These are phyloP conservation scores for Zasmidium citrigriseum DNA, from an alignment of 2,329 filamentous ascomycete species.

Conservation along the genomic window DNA sequence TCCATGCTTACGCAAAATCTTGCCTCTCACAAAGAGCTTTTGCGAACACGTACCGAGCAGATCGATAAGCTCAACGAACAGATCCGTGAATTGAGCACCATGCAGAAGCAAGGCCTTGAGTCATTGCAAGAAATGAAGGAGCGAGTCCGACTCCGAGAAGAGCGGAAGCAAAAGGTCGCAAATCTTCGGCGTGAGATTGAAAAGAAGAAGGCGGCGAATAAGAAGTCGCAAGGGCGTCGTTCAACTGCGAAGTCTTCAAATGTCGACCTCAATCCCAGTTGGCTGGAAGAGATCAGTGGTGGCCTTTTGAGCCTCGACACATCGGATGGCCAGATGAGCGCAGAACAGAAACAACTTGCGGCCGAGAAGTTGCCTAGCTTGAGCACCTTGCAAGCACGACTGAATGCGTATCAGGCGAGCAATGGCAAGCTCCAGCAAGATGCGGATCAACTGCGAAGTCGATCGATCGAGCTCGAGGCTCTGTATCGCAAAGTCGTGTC, in stretches of 20 bases:
- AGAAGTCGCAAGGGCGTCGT: conserved; percentile 51
- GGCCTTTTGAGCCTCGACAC: conserved; percentile 11
- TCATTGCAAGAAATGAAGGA: conserved; percentile 70
- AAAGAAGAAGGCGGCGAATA: conserved; percentile 18
- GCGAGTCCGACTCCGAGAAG: conserved; percentile 64
- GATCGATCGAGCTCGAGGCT: conserved; percentile 79
- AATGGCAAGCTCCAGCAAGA: conserved; percentile 68
- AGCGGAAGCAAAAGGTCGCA: conserved; percentile 67
- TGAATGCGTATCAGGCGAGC: conserved; percentile 69
- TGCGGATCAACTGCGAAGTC: conserved; percentile 70
- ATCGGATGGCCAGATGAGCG: conserved; percentile 11
- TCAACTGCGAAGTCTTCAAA: conserved; percentile 23
- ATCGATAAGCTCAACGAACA: conserved; percentile 80
- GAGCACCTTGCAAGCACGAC: conserved; percentile 60
- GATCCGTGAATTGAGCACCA: conserved; percentile 76
- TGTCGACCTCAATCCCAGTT: conserved; percentile 35
- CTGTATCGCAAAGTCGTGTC: conserved; percentile 88
- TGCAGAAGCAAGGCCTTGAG: conserved; percentile 75
- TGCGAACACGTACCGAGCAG: conserved; percentile 78
- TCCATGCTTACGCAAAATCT: conserved; percentile 79
- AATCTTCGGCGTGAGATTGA: conserved; percentile 75
- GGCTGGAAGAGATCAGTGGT: conserved; percentile 37
- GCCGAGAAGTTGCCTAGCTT: conserved; percentile 29
- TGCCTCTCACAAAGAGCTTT: conserved; percentile 74
- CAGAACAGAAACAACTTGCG: conserved; percentile 21